These are phyloP conservation scores for Sphagnum tenellum DNA, from an alignment of 225 moss, liverwort and hornwort genomes.

Conservation along the genomic window DNA sequence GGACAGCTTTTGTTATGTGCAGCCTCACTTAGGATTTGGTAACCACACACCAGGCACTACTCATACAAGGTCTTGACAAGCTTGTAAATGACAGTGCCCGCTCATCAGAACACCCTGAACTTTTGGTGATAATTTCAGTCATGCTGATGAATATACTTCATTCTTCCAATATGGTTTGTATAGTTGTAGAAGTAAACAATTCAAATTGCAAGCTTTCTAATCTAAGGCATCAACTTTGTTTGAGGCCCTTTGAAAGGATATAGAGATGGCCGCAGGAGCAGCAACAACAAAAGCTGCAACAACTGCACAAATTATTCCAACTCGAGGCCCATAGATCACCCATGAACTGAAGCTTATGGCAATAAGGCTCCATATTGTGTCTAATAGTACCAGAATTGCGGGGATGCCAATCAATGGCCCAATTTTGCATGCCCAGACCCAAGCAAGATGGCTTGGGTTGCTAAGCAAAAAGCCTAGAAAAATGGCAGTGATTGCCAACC, in stretches of 20 bases:
- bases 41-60: no score
- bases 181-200: no score
- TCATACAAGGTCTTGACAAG: no score
- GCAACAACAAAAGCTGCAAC: neutral
- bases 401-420: neutral
- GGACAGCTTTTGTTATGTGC: no score
- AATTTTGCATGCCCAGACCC: constrained; percentile 1
- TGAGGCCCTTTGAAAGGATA: neutral
- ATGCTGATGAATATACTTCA: no score
- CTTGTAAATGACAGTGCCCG: no score
- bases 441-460: neutral
- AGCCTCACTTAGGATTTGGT: no score
- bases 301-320: neutral
- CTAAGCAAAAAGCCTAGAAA: neutral
- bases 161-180: no score
- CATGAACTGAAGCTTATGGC: neutral
- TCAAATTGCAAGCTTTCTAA: no score
- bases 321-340: neutral
- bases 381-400: neutral
- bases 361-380: neutral
- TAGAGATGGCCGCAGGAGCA: neutral
- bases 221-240: no score
- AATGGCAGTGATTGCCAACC: neutral
- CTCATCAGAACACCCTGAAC: no score
- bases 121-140: no score